Conservation (phyloP, 768 basidiomycete species). For the Leccinum rimulosum region DNA sequence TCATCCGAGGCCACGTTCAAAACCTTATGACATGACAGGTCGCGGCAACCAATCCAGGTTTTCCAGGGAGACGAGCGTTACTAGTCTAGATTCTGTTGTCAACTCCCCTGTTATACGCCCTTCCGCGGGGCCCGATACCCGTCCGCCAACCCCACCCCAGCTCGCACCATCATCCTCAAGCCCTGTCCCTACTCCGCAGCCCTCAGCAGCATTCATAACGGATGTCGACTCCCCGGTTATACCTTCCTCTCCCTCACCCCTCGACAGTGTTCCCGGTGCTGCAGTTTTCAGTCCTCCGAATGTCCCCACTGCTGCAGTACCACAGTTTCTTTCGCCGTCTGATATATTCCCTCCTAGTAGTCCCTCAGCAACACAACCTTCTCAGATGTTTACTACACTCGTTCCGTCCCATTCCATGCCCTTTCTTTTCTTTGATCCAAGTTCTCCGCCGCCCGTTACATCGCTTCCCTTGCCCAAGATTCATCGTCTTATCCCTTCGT, state of each 20-base stretch:
- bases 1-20: conserved; percentile 55
- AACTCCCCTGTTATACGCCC: conserved; percentile 39
- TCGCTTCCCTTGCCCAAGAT: conserved; percentile 67
- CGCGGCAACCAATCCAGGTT: conserved; percentile 40
- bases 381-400: conserved; percentile 18
- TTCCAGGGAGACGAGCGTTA: conserved; percentile 55
- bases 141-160: conserved; percentile 32
- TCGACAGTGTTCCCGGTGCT: conserved; percentile 3
- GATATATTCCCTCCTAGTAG: conserved; percentile 20
- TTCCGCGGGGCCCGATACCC: conserved; percentile 34
- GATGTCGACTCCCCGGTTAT: conserved; percentile 6
- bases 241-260: conserved; percentile 8
- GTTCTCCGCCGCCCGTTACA: conserved; percentile 44
- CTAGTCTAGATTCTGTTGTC: conserved; percentile 48
- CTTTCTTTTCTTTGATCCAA: conserved; percentile 60
- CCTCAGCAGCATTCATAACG: background rate
- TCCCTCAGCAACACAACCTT: conserved; percentile 15
- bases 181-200: conserved; percentile 12
- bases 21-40: conserved; percentile 58
- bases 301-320: conserved; percentile 12
- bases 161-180: conserved; percentile 16
- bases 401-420: conserved; percentile 45
- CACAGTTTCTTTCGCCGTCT: conserved; percentile 18
- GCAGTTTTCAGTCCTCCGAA: conserved; percentile 18
- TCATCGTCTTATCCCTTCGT: conserved; percentile 79